phyloP scores from a whole-genome alignment of 352 stramenopile species.

The Phytophthora chlamydospora region DNA sequence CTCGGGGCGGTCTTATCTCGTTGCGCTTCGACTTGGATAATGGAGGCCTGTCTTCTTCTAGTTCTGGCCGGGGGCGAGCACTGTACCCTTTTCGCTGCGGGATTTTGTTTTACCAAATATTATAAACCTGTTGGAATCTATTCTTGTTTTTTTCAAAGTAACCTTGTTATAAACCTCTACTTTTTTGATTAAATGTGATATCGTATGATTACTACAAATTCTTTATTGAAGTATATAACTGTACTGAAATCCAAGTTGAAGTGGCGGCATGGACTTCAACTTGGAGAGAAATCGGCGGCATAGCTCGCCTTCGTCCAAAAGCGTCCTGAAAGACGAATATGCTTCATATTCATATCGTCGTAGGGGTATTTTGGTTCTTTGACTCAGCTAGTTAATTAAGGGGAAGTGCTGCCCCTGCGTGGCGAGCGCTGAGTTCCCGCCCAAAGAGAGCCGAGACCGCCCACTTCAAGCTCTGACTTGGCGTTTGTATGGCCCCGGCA shows the following conservation, averaged over 20 bases:
- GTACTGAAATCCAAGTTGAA: slow-evolving; percentile 17
- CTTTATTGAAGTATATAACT: too few relatives aligned
- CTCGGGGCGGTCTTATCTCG: slow-evolving; percentile 22
- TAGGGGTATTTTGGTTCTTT: background rate
- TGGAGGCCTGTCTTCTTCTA: slow-evolving; percentile 32
- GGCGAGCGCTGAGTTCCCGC: slow-evolving; percentile 1
- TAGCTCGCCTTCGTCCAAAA: slow-evolving; percentile 2
- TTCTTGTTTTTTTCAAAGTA: too few relatives aligned
- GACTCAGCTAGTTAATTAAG: slow-evolving; percentile 20
- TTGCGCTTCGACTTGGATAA: slow-evolving; percentile 23
- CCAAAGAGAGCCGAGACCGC: background rate
- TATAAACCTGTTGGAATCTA: slow-evolving; percentile 1
- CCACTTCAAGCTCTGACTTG: slow-evolving; percentile 33
- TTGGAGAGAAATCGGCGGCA: slow-evolving; percentile 21
- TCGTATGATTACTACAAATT: too few relatives aligned
- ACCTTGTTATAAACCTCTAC: too few relatives aligned
- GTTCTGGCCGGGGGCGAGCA: slow-evolving; percentile 31
- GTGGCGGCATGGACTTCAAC: slow-evolving; percentile 36
- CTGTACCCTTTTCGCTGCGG: slow-evolving; percentile 31
- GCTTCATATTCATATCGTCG: background rate
- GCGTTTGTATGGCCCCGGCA: slow-evolving; percentile 24
- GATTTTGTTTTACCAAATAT: background rate
- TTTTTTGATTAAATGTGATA: too few relatives aligned
- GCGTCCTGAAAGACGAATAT: background rate
- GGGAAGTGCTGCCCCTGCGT: background rate